phyloP scores from a whole-genome alignment of 495 filamentous ascomycete genomes.

The Elaphomyces granulatus region DNA sequence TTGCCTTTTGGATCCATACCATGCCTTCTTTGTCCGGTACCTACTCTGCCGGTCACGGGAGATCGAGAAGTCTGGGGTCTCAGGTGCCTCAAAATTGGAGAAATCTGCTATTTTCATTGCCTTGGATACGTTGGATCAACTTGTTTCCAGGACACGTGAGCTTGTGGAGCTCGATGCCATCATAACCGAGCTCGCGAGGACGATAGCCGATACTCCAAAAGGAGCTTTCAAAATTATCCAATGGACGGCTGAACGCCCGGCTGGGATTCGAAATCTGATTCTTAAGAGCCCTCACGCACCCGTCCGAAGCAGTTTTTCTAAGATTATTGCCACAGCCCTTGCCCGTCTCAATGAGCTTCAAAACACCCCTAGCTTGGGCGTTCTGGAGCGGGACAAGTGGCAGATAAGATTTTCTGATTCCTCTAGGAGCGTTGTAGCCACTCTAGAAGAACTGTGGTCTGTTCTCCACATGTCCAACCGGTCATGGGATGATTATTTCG shows the following conservation, averaged over 20 bases:
- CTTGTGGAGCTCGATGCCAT: conserved; percentile 45
- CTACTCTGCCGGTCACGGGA: conserved; percentile 37
- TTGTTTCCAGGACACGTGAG: conserved; percentile 63
- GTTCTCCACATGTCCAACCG: conserved; percentile 41
- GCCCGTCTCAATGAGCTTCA: conserved; percentile 36
- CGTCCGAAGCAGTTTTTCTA: conserved; percentile 44
- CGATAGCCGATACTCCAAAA: conserved; percentile 29
- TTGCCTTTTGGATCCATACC: conserved; percentile 63
- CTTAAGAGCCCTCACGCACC: conserved; percentile 45
- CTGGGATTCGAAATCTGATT: conserved; percentile 49
- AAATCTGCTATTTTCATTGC: conserved; percentile 47
- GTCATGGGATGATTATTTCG: conserved; percentile 73
- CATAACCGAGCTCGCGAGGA: conserved; percentile 35
- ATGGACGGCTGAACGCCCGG: conserved; percentile 44
- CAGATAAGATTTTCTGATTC: conserved; percentile 21
- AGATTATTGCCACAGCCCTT: conserved; percentile 38
- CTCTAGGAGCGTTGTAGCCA: conserved; percentile 41
- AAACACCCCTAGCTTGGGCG: conserved; percentile 17
- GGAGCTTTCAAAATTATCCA: conserved; percentile 34
- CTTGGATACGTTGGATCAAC: conserved; percentile 62
- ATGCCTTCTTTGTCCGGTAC: conserved; percentile 50
- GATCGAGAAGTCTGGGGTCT: conserved; percentile 29
- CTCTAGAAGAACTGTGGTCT: conserved; percentile 38
- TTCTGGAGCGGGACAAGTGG: conserved; percentile 18
- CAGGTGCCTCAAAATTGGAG: conserved; percentile 40